These are phyloP conservation scores for Actinomucor elegans DNA, from an alignment of 371 early-diverging fungal genomes.

Conservation along the genomic window DNA sequence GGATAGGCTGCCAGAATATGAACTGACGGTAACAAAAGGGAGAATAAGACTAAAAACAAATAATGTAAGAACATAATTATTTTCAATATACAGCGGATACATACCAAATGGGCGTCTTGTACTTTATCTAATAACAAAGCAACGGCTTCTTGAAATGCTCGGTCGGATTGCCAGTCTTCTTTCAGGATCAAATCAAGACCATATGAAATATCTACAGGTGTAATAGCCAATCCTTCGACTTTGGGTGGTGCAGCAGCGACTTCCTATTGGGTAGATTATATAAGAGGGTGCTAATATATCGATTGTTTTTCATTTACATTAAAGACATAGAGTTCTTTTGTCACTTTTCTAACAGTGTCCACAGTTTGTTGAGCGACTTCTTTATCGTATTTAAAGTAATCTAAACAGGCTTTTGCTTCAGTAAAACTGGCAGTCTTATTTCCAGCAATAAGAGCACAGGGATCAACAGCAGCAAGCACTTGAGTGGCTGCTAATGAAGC, in stretches of 20 bases:
- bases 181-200: conserved; percentile 45
- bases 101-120: conserved; percentile 52
- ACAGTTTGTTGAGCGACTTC: conserved; percentile 42
- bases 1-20: conserved; percentile 55
- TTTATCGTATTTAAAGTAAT: conserved; percentile 45
- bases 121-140: conserved; percentile 51
- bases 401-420: conserved; percentile 51
- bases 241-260: conserved; percentile 44
- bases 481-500: not conserved
- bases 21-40: conserved; percentile 55
- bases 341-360: conserved; percentile 45
- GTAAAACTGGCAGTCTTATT: conserved; percentile 37
- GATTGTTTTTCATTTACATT: conserved; percentile 29
- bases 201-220: conserved; percentile 44
- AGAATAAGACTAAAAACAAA: conserved; percentile 35
- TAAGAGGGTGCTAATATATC: not conserved
- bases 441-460: conserved; percentile 48
- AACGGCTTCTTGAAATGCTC: conserved; percentile 51
- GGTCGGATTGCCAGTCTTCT: conserved; percentile 45
- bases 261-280: conserved; percentile 26
- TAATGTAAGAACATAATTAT: not conserved
- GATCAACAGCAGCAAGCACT: conserved; percentile 26
- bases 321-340: conserved; percentile 49
- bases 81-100: not conserved
- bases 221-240: conserved; percentile 38